phyloP scores from a whole-genome alignment of 129 eudicot species.

The Lactuca saligna region DNA sequence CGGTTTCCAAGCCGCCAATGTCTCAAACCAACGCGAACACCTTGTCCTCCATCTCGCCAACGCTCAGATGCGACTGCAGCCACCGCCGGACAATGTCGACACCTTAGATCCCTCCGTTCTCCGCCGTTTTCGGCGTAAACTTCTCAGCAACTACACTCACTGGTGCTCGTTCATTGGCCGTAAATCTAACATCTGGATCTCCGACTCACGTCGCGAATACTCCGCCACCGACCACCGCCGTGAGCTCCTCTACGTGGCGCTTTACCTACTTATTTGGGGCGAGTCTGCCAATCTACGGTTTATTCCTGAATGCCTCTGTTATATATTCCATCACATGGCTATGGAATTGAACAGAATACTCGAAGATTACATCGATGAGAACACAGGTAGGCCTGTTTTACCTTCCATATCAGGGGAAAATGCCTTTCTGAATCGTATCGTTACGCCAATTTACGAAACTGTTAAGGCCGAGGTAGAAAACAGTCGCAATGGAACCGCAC shows the following conservation, averaged over 20 bases:
- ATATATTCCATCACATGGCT: slow-evolving; percentile 77
- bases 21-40: slow-evolving; percentile 78
- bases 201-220: slow-evolving; percentile 40
- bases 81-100: slow-evolving; percentile 78
- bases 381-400: slow-evolving; percentile 66
- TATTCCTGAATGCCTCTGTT: slow-evolving; percentile 71
- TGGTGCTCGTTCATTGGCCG: slow-evolving; percentile 81
- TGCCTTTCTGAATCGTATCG: slow-evolving; percentile 50
- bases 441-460: slow-evolving; percentile 66
- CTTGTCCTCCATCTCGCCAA: slow-evolving; percentile 74
- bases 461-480: slow-evolving; percentile 60
- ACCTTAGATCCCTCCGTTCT: slow-evolving; percentile 59
- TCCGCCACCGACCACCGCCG: slow-evolving; percentile 54
- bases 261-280: slow-evolving; percentile 82
- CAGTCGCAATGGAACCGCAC: slow-evolving; percentile 73
- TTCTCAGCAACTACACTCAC: slow-evolving; percentile 54
- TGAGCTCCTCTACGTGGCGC: slow-evolving; percentile 62
- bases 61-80: slow-evolving; percentile 82
- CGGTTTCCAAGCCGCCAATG: slow-evolving; percentile 69
- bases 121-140: slow-evolving; percentile 62
- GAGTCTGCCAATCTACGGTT: slow-evolving; percentile 80
- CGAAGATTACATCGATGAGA: slow-evolving; percentile 80
- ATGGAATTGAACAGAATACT: slow-evolving; percentile 70
- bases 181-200: slow-evolving; percentile 63
- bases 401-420: slow-evolving; percentile 68